Evolutionary conservation across 768 basidiomycete genomes (phyloP), one percentile per base, ranked within the genome.

Genomic region (Mycena belliarum): DNA sequence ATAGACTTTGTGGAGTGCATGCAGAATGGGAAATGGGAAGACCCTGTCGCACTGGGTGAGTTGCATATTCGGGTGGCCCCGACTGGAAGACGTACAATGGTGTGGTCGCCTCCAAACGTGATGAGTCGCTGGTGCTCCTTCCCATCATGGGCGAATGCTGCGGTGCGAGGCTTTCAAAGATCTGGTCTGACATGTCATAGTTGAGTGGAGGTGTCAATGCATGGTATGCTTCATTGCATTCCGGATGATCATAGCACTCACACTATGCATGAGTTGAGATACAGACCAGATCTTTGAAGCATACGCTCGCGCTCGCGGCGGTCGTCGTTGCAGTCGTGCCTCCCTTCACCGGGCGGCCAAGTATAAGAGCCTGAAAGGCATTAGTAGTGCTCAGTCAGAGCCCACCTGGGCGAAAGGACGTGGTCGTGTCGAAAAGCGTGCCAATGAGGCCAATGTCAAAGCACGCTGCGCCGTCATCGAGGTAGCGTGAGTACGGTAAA

Each of bases 51-150:
- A n/a, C 12, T 8, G 16, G 1, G 38, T 55, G 18, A 55, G 54
- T 16, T 21, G 23, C 14, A 35, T 35, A 35, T 35, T 35, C 9
- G 12, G 24, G 23, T 16, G 16, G 8, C 21, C 4, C 12, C n/a
- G 41, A 55, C 28, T 12, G 65, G 63, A 59, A 32, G 18, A 32
- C 66, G 46, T 46, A 82, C 87, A 52, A 89, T 84, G 6, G 87
- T 86, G 69, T 89, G 88, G 65, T 90, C 89, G 1, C 89, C 88
- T 1, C 89, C 88, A 11, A 85, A 68, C 64, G 82, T 80, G 50
- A 90, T 66, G 16, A 90, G 79, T 29, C 83, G 74, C 1, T 89
- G 88, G 65, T 88, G 86, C 59, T 81, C 79, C 52, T 74, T 74
- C 6, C 82, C 81, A 62, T 88, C 85, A 55, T 72, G 75, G 1